Evolutionary conservation across 1,139 yeast genomes (phyloP).

Genomic region (Sugiyamaella japonica): DNA sequence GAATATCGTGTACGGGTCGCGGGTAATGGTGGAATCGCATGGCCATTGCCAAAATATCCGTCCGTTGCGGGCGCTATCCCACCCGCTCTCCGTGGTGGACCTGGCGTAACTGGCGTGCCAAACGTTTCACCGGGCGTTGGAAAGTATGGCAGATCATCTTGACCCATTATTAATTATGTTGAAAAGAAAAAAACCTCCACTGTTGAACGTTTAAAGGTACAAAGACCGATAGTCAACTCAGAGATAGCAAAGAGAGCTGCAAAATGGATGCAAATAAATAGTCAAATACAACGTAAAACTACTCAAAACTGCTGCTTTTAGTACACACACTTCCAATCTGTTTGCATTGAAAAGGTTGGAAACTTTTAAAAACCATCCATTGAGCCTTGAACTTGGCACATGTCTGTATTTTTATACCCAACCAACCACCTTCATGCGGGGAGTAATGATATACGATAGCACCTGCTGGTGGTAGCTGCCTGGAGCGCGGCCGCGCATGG

Average conservation of each 20-base stretch:
- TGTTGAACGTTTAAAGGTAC: too few species aligned
- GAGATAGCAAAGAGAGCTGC: too few species aligned
- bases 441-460: background rate
- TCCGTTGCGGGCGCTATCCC: slow-evolving; percentile 2
- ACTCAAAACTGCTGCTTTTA: background rate
- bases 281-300: background rate
- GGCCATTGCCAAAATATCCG: slow-evolving; percentile 8
- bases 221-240: too few species aligned
- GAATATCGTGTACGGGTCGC: slow-evolving; percentile 10
- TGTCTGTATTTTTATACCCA: background rate
- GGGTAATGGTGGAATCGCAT: slow-evolving; percentile 18
- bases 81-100: slow-evolving; percentile 17
- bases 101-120: slow-evolving; percentile 20
- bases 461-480: background rate
- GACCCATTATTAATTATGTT: slow-evolving; percentile 29
- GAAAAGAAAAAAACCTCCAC: too few species aligned
- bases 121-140: slow-evolving; percentile 35
- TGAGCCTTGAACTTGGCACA: background rate
- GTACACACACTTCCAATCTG: background rate
- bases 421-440: background rate
- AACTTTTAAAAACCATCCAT: background rate
- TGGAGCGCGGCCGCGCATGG: background rate
- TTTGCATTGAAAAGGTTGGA: background rate
- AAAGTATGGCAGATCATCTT: slow-evolving; percentile 34
- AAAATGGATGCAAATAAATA: too few species aligned